Evolutionary conservation across 129 eudicot species (phyloP), one percentile per base, ranked within the genome.

Genomic region (Pseudognaphalium luteoalbum): DNA sequence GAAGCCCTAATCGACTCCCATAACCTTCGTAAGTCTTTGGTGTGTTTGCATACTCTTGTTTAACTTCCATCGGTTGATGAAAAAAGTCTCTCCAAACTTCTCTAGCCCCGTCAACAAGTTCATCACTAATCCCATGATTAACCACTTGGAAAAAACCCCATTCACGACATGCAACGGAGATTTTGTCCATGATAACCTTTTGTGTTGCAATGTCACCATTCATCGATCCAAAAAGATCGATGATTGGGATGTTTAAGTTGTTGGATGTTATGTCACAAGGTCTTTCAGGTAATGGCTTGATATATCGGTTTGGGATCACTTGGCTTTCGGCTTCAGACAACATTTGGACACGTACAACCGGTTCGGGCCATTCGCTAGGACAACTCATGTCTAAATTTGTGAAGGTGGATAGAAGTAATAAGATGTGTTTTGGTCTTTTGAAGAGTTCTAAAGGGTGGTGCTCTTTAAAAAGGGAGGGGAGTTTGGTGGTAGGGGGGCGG

Each of bases 121-220:
- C 88, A 29, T 74, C 84, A 9, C 73, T 33, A 5, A 92, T 83
- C 20, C 98, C 98, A 62, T 90, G 98, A 81, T 90, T 90, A 20
- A 88, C 86, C 0, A 88, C 87, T 69, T 92, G 96, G 73, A 92
- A 92, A 59, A 90, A 92, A 0, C 98, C 96, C 98, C 95, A 88
- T 35, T 83, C 92, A 0, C 83, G 71, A 68, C 98, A 90, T 1
- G 95, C 96, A 19, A 78, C 67, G 1, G 81, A 78, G 50, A 92
- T 80, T 39, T 81, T 78, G 6, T 59, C 67, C 79, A 78, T 7
- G 19, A 76, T 76, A 32, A 47, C 33, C 0, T 35, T 76, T 4
- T 73, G 77, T 28, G 60, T 37, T 34, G 30, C 62, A 10, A 12
- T 15, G 37, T 65, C 81, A 2, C 83, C 84, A 22, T 72, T 75